Evolutionary conservation across 148 eudicot species (phyloP).

Genomic region (Pouteria glomerata): DNA sequence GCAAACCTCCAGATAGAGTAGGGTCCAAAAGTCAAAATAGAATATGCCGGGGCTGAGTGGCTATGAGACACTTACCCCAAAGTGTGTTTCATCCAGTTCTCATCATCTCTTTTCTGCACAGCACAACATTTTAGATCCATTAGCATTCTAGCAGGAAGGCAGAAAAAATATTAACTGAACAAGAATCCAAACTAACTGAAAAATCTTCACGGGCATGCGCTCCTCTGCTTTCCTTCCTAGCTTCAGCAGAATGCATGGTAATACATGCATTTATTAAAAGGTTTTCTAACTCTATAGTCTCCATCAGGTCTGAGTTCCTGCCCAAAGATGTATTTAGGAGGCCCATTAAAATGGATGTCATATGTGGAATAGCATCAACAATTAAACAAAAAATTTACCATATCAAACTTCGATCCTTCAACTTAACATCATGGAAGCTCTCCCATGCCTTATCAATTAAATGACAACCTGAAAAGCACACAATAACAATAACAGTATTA

Average conservation of each 20-base stretch:
- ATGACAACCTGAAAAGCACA: constrained; percentile 58
- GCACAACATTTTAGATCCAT: constrained; percentile 13
- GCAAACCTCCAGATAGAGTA: background rate
- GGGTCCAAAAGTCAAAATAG: background rate
- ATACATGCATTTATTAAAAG: constrained; percentile 90
- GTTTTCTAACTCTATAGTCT: constrained; percentile 93
- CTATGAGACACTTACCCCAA: constrained; percentile 54
- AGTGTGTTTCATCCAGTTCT: constrained; percentile 91
- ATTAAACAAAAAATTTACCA: constrained; percentile 43
- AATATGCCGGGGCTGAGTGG: no score
- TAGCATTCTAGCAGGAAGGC: background rate
- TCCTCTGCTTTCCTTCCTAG: constrained; percentile 98
- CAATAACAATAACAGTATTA: background rate
- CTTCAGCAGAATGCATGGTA: constrained; percentile 99
- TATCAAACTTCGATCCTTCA: constrained; percentile 86
- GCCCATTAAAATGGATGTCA: background rate
- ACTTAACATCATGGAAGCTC: constrained; percentile 86
- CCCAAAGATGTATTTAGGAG: constrained; percentile 1
- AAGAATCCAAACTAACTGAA: constrained; percentile 47
- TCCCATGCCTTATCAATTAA: constrained; percentile 89
- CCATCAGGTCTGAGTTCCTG: constrained; percentile 96
- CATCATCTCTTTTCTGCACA: constrained; percentile 88
- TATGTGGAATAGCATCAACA: background rate
- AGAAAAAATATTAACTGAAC: background rate
- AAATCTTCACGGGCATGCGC: constrained; percentile 95